phyloP scores from a whole-genome alignment of 176 grass and related monocot species.

The Neostapfia colusana region DNA sequence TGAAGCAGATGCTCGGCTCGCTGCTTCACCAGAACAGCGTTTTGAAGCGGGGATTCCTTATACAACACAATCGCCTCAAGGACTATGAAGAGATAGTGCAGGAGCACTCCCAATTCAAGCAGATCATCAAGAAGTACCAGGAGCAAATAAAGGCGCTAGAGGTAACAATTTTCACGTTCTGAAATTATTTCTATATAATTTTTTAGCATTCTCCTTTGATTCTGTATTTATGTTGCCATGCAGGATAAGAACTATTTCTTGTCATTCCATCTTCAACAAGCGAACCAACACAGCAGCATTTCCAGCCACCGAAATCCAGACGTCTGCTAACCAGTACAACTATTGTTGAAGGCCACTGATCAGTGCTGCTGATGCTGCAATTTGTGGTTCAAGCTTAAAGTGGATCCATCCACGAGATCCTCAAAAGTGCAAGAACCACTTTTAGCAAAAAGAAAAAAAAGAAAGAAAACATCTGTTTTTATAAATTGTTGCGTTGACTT shows the following conservation, averaged over 20 bases:
- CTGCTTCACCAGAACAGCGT: conserved; percentile 56
- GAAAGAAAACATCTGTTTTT: neutral
- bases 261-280: conserved; percentile 35
- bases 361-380: neutral
- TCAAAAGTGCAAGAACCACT: conserved; percentile 3
- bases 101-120: conserved; percentile 40
- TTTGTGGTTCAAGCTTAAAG: neutral
- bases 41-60: conserved; percentile 49
- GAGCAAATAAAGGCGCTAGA: conserved; percentile 45
- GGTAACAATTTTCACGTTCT: conserved; percentile 44
- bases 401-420: neutral
- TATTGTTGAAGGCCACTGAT: neutral
- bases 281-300: neutral
- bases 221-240: neutral
- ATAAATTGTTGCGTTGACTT: neutral
- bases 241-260: conserved; percentile 46
- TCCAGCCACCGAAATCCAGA: conserved; percentile 38
- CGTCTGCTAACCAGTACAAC: conserved; percentile 22
- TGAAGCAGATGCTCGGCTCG: conserved; percentile 50
- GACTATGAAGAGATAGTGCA: conserved; percentile 50
- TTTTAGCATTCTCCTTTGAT: neutral
- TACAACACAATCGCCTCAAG: conserved; percentile 53
- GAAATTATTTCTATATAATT: neutral
- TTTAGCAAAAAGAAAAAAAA: neutral
- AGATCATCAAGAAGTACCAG: conserved; percentile 35